Conservation (phyloP, 208 protist species). For the Wallacemonas sp. region DNA sequence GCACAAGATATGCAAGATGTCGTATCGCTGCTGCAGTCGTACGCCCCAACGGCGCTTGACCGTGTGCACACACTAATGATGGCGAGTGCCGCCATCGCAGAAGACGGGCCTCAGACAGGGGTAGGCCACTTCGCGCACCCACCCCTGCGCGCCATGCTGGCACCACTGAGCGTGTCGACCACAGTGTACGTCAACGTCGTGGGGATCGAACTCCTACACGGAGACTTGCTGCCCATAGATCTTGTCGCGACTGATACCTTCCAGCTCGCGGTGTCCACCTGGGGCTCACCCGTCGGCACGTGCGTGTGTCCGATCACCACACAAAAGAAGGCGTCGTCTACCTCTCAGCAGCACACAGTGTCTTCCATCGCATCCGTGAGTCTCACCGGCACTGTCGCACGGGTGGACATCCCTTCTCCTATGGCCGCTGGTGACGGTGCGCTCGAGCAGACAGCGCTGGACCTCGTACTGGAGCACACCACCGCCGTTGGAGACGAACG, state of each 20-base stretch:
- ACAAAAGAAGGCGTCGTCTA: no score
- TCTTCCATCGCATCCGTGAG: no score
- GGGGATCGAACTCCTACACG: neutral
- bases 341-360: no score
- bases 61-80: neutral
- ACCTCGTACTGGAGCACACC: slow-evolving; percentile 6
- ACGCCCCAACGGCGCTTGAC: neutral
- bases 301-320: neutral
- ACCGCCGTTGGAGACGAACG: neutral
- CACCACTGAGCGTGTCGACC: neutral
- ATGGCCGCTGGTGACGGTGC: neutral
- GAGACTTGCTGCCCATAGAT: neutral
- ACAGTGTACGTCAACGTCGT: slow-evolving; percentile 22
- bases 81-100: neutral
- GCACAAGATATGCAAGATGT: slow-evolving; percentile 5
- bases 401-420: neutral
- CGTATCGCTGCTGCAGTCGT: slow-evolving; percentile 16
- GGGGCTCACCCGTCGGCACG: neutral
- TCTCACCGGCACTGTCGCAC: neutral
- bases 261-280: neutral
- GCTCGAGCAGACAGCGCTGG: neutral
- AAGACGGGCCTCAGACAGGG: neutral
- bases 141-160: slow-evolving; percentile 14
- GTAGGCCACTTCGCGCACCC: slow-evolving; percentile 5
- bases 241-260: neutral